Conservation (phyloP, 495 filamentous ascomycete species). For the Podospora anserina region DNA sequence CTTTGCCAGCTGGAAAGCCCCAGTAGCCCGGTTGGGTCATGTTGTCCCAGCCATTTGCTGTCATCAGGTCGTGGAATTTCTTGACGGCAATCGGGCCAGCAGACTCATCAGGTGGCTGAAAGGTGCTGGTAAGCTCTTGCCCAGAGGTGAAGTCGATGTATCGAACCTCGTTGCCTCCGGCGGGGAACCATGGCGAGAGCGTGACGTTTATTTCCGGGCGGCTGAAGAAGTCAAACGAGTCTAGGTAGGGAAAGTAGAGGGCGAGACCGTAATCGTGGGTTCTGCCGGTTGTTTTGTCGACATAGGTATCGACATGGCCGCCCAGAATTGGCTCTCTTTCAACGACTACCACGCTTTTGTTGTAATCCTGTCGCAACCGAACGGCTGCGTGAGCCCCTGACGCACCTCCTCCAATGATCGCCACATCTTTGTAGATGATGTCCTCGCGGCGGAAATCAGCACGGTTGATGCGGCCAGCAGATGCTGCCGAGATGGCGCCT, state of each 20-base stretch:
- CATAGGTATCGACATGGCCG: slow-evolving; percentile 41
- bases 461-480: neutral
- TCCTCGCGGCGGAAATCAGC: neutral
- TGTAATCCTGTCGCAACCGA: slow-evolving; percentile 37
- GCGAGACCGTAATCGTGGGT: slow-evolving; percentile 39
- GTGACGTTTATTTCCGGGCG: slow-evolving; percentile 36
- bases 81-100: slow-evolving; percentile 23
- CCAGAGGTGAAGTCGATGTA: slow-evolving; percentile 42
- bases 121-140: slow-evolving; percentile 15
- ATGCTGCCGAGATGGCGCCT: neutral
- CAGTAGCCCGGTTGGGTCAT: slow-evolving; percentile 35
- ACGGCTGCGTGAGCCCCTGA: slow-evolving; percentile 48
- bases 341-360: slow-evolving; percentile 40
- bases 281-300: slow-evolving; percentile 28
- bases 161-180: slow-evolving; percentile 20
- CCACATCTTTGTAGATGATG: slow-evolving; percentile 31
- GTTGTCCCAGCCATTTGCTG: slow-evolving; percentile 32
- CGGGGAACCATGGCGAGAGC: neutral
- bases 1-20: slow-evolving; percentile 32
- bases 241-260: slow-evolving; percentile 22
- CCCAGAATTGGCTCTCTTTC: slow-evolving; percentile 40
- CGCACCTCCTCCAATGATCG: slow-evolving; percentile 46
- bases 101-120: neutral
- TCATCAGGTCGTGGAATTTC: slow-evolving; percentile 34
- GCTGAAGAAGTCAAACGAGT: slow-evolving; percentile 20